These are phyloP conservation scores for Cutaneotrichosporon dermatis DNA, from an alignment of 1,284 basidiomycete genomes.

Conservation along the genomic window DNA sequence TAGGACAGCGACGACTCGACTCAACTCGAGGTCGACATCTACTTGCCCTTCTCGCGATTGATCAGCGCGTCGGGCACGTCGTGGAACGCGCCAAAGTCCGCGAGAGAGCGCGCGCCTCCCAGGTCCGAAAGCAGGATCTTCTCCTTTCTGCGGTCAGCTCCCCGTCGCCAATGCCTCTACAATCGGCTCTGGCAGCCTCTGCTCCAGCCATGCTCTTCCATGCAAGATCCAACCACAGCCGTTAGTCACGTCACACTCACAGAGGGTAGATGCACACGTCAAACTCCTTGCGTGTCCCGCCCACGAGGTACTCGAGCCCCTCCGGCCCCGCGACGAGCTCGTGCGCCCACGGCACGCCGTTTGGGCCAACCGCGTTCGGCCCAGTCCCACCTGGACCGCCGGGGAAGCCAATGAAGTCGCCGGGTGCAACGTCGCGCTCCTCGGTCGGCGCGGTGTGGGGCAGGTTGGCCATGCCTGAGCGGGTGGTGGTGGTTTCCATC, in stretches of 20 bases:
- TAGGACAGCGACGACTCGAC: no score
- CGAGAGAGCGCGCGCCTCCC: no score
- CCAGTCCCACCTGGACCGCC: background rate
- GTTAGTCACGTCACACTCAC: slow-evolving; percentile 14
- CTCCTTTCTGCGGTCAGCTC: background rate
- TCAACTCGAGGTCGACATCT: no score
- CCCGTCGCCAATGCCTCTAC: no score
- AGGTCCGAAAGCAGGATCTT: background rate
- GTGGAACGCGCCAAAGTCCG: no score
- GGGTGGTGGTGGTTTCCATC: background rate
- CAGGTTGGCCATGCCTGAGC: background rate
- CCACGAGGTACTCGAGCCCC: slow-evolving; percentile 28
- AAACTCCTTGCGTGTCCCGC: slow-evolving; percentile 18
- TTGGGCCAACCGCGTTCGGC: slow-evolving; percentile 3
- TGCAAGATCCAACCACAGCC: no score
- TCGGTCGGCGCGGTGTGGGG: slow-evolving; percentile 2
- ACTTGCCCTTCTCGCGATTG: no score
- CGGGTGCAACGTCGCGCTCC: slow-evolving; percentile 10
- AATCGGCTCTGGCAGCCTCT: no score
- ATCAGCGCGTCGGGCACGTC: no score
- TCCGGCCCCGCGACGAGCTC: slow-evolving; percentile 17
- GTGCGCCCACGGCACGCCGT: slow-evolving; percentile 22
- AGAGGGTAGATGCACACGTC: slow-evolving; percentile 29
- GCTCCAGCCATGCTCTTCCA: no score
- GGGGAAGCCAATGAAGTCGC: slow-evolving; percentile 27